A percentile compares a stretch with the other conserved stretches of the same genome.
These are phyloP conservation scores for Fraxinus baroniana DNA, from an alignment of 305 asterid genomes.

Conservation along the genomic window DNA sequence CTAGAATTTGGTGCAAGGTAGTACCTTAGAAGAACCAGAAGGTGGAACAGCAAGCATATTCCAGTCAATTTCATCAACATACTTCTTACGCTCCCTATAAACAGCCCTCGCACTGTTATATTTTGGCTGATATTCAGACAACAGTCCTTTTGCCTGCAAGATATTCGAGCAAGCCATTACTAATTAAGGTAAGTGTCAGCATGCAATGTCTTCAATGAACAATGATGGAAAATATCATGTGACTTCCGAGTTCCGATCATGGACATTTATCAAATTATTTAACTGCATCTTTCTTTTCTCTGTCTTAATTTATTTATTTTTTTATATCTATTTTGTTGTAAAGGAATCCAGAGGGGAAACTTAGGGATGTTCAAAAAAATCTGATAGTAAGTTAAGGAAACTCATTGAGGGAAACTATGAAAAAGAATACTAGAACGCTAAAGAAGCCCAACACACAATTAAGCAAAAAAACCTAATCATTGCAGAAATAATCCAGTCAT, in stretches of 20 bases:
- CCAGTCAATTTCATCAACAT: constrained; percentile 91
- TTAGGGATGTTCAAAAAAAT: not conserved
- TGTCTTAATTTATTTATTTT: not conserved
- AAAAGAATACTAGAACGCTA: not conserved
- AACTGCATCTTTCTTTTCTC: not conserved
- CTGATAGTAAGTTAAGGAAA: not conserved
- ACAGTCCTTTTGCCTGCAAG: constrained; percentile 87
- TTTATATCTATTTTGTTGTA: not conserved
- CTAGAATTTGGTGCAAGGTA: constrained; percentile 10
- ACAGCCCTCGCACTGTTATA: constrained; percentile 97
- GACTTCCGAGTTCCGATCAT: not conserved
- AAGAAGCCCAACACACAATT: not conserved
- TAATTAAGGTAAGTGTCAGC: not conserved
- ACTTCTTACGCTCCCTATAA: constrained; percentile 89
- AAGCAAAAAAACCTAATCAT: not conserved
- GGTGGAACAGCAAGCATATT: constrained; percentile 95
- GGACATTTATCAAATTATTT: not conserved
- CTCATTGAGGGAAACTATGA: not conserved
- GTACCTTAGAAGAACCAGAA: constrained; percentile 82
- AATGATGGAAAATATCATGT: constrained; percentile 2
- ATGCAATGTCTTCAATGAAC: not conserved
- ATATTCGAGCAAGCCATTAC: constrained; percentile 16
- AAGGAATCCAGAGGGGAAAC: not conserved
- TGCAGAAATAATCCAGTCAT: not conserved
- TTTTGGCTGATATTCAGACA: constrained; percentile 91